Percentiles rank a stretch among this genome's conserved stretches.
Conservation (phyloP, 83 land plant species). For the Thuja plicata region DNA sequence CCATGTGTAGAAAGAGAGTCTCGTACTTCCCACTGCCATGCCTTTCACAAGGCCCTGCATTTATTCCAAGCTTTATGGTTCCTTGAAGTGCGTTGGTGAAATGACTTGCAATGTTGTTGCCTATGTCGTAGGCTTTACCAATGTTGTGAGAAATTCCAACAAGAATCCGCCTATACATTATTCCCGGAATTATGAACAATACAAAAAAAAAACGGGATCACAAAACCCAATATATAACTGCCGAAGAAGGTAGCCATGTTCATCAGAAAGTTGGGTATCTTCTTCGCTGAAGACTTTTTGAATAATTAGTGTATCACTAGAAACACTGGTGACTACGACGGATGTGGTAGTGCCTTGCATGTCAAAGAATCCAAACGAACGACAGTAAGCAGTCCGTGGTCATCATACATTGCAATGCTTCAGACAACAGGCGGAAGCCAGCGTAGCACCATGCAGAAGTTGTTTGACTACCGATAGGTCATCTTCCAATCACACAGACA, state of each 20-base stretch:
- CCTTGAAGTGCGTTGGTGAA: constrained; percentile 30
- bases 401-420: too few relatives aligned
- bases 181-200: constrained; percentile 46
- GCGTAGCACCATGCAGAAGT: too few relatives aligned
- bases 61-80: constrained; percentile 33
- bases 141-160: constrained; percentile 19
- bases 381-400: too few relatives aligned
- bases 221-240: constrained; percentile 26
- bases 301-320: constrained; percentile 52
- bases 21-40: constrained; percentile 17
- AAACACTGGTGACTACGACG: constrained; percentile 49
- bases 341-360: constrained; percentile 33
- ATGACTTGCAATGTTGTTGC: constrained; percentile 37
- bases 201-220: too few relatives aligned
- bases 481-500: too few relatives aligned
- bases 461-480: too few relatives aligned
- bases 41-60: constrained; percentile 25
- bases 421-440: too few relatives aligned
- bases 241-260: constrained; percentile 21
- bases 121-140: constrained; percentile 23
- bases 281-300: constrained; percentile 58
- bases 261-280: constrained; percentile 37
- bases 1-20: constrained; percentile 12
- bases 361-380: constrained; percentile 58
- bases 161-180: constrained; percentile 37